Base-by-base conservation (phyloP, 2,329 filamentous ascomycete genomes). In the Claviceps monticola region DNA sequence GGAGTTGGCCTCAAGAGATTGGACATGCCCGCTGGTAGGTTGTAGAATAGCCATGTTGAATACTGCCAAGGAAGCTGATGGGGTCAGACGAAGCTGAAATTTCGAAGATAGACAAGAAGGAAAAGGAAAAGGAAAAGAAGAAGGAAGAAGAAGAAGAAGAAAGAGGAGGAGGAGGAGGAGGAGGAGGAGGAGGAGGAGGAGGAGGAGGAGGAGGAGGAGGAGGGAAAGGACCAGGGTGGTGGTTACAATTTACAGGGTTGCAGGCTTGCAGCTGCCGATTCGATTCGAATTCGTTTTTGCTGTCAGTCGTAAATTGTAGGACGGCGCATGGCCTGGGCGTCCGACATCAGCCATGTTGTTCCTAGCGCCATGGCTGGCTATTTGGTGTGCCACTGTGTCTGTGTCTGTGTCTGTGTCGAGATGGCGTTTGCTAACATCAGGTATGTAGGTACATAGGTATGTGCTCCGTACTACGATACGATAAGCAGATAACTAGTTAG, bases 1-100 rank as follows among this genome's bases (percentile, higher is more conserved):
- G 4, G 57, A 53, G 11, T 46, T 56, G 45, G 48, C 56, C 41
- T 45, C 46, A 11, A 45, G 34, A 7, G 14, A 7, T 37, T 50
- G 41, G 39, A 52, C 49, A 23, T 57, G 58, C 13, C 48, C 46
- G 36, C 36, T 38, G 5, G 3, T n/a, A n/a, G 47, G 45, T 26
- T 49, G 41, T 14, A 21, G 44, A 21, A 46, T 38, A 9, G 52
- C 42, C 52, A 53, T 52, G 49, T 51, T 53, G 38, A 51, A 21
- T 51, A 21, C 37, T 46, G 45, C 21, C 11, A 5, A 39, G 42
- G 7, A 26, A 16, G 36, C 26, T 23, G 11, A 36, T 36, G 43
- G 11, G n/a, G 26, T 29, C 26, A 29, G 26, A 29, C 26, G 3
- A 29, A 29, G 26, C 26, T 11, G 13, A 13, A 36, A 46, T 29